Evolutionary conservation across 2,329 filamentous ascomycete genomes (phyloP).

Genomic region (Xylaria sp.): DNA sequence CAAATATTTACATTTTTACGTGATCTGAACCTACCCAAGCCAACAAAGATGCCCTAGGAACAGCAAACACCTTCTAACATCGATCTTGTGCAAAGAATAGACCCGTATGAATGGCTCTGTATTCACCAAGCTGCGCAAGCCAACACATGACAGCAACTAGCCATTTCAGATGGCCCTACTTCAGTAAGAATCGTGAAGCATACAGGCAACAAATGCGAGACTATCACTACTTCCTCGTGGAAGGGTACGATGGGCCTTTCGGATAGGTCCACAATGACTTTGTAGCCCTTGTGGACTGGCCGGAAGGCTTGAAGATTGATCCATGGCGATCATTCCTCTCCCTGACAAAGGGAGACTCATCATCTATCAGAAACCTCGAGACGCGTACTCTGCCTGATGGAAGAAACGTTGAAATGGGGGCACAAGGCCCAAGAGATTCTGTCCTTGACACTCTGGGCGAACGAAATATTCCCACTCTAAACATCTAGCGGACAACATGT

Average conservation of each 20-base stretch:
- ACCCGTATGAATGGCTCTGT: background rate
- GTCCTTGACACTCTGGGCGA: background rate
- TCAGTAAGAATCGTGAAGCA: background rate
- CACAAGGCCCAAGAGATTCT: background rate
- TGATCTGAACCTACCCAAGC: background rate
- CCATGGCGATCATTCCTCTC: background rate
- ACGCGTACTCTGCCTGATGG: background rate
- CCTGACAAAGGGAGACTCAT: background rate
- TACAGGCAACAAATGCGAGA: background rate
- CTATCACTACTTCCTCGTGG: constrained; percentile 8
- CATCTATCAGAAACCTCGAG: background rate
- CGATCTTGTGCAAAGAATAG: background rate
- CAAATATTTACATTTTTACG: background rate
- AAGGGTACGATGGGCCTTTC: background rate
- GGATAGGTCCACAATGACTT: constrained; percentile 4
- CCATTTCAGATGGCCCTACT: background rate
- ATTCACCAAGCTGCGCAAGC: background rate
- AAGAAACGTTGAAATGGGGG: background rate
- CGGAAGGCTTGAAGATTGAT: background rate
- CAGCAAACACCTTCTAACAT: background rate
- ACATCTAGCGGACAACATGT: background rate
- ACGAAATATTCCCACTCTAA: background rate
- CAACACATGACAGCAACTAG: background rate
- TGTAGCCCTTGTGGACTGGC: background rate
- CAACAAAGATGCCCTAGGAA: background rate